Evolutionary conservation across 768 basidiomycete species (phyloP), one percentile per base, ranked within the genome.

Genomic region (Mycena indigotica): DNA sequence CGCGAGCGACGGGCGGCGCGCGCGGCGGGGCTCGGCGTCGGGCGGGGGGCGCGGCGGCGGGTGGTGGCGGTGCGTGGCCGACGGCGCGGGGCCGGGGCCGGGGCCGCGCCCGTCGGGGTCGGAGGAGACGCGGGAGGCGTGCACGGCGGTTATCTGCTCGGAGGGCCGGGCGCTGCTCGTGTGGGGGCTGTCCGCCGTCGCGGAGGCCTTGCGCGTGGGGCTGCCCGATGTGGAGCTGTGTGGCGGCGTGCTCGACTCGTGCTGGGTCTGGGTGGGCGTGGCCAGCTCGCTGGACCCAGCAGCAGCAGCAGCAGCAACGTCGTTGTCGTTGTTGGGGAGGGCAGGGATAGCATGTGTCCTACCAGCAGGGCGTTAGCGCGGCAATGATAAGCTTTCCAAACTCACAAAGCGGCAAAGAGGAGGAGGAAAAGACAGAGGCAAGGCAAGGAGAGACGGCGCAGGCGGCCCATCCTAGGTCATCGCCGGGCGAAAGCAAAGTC

Each of bases 1-100:
- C 12, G 46, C 40, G 16, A 44, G 21, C n/a, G 57, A 52, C 23
- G 26, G 25, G 29, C 16, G n/a, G 5, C 50, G 54, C 41, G 35
- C n/a, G n/a, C n/a, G n/a, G n/a, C n/a, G n/a, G 35, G 35, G 10
- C 35, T 10, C 76, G 50, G 68, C 61, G 30, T 77, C 72, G 29
- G 73, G 69, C n/a, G 38, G 48, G 52, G 10, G 35, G 57, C 63
- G 40, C 29, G 64, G 16, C 56, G 56, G n/a, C 56, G 60, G n/a
- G 38, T 50, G 41, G 23, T 46, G 51, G 49, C 55, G 35, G 26
- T 30, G 46, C 19, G 55, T 50, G 1, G 53, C 51, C 46, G 60
- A 21, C 52, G 62, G 58, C 16, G 35, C 52, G 40, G 56, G 50
- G 52, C 24, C 35, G 35, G 64, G 52, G 50, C 39, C 60, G 39